Conservation (phyloP, 371 early-diverging fungal species). For the Mucor indicus region DNA sequence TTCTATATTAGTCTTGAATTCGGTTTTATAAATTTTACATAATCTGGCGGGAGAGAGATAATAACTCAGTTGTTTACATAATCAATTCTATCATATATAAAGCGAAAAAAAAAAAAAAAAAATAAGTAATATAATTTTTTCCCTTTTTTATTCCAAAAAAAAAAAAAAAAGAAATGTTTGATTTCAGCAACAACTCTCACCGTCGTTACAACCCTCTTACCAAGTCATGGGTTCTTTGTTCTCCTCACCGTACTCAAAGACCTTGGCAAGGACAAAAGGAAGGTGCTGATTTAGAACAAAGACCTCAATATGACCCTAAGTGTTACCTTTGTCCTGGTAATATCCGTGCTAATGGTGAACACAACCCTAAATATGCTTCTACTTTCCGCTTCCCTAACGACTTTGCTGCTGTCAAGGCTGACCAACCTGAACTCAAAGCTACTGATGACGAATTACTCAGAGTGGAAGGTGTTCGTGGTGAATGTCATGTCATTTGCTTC, state of each 20-base stretch:
- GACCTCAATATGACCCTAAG: conserved; percentile 68
- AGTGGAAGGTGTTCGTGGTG: conserved; percentile 73
- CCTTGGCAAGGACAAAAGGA: conserved; percentile 91
- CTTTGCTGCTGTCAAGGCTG: conserved; percentile 79
- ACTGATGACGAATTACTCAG: conserved; percentile 48
- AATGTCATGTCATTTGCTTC: conserved; percentile 89
- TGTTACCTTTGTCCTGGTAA: conserved; percentile 92
- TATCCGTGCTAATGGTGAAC: conserved; percentile 67
- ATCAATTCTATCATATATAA: conserved; percentile 11
- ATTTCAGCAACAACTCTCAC: conserved; percentile 67
- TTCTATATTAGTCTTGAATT: no score
- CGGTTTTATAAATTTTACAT: conserved; percentile 4
- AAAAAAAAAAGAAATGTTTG: conserved; percentile 22
- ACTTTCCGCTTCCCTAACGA: conserved; percentile 89
- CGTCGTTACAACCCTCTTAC: conserved; percentile 88
- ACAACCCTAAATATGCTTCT: conserved; percentile 73
- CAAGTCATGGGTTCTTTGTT: conserved; percentile 87
- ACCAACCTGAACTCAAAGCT: conserved; percentile 52
- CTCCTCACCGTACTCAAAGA: conserved; percentile 91
- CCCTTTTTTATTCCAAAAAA: not conserved
- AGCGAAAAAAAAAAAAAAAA: no score
- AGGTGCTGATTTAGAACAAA: conserved; percentile 34
- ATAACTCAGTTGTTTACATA: conserved; percentile 19
- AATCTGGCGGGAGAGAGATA: conserved; percentile 1
- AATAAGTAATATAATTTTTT: no score